Evolutionary conservation across 164 flowering plant species (phyloP), one percentile per base, ranked within the genome.

Genomic region (Paratinospora sagittata): DNA sequence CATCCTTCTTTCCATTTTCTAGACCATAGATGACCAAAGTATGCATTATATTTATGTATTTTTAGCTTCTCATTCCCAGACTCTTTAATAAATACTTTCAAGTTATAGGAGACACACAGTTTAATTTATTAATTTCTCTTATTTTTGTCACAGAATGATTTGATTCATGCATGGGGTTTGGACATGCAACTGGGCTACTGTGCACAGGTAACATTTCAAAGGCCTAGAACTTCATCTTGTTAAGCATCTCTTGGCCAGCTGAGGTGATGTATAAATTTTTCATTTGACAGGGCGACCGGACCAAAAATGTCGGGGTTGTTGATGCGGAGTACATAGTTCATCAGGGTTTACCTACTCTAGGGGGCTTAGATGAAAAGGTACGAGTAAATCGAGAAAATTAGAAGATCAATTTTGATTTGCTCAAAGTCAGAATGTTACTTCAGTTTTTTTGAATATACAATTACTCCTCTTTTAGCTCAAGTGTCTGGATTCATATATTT

Each of bases 81-180:
- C 68, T 39, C 36, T 30, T 63, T 43, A 13, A 17, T 12, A 16
- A 19, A 24, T 17, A 26, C 47, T 23, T 17, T 27, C 17, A 63
- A 11, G 14, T 27, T 27, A 26, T 26, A 13, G 33, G 57, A 1
- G 39, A 49, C 63, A 33, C 34, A 19, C 16, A 55, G 9, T 55
- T 6, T 27, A 24, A 26, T 21, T 57, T 16, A 16, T 4, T 66
- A 58, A 58, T 58, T 66, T 10, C 3, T 37, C 21, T 52, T 45
- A 17, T 27, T 58, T 61, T 19, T 24, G 65, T 67, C 58, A 21
- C 90, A 93, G 98, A 93, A 91, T 77, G 98, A 93, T 79, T 82
- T 93, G 83, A 88, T 93, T 79, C 97, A 93, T 83, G 98, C 91
- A 1, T 94, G 98, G 98, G 98, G 97, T 67, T 67, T 94, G 72